Evolutionary conservation across 1,284 basidiomycete genomes (phyloP).

Genomic region (Pyrrhoderma lamaoense): DNA sequence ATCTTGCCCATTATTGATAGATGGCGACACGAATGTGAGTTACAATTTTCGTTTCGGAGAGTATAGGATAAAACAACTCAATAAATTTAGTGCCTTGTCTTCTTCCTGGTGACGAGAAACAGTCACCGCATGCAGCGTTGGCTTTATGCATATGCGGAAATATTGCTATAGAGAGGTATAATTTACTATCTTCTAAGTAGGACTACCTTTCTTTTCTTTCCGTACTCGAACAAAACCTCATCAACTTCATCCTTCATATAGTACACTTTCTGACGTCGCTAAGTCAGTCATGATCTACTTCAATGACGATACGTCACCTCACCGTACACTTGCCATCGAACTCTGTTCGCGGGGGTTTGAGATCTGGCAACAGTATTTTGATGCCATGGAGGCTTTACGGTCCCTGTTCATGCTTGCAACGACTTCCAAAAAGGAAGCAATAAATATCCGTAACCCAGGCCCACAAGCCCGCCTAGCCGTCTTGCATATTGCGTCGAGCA

Average conservation of each 20-base stretch:
- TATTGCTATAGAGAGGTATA: slow-evolving; percentile 78
- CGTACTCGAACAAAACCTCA: no score
- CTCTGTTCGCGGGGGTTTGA: slow-evolving; percentile 85
- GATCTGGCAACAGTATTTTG: slow-evolving; percentile 92
- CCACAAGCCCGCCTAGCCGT: slow-evolving; percentile 74
- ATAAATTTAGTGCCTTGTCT: slow-evolving; percentile 57
- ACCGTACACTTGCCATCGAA: slow-evolving; percentile 79
- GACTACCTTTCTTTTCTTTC: slow-evolving; percentile 15
- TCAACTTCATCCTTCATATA: slow-evolving; percentile 27
- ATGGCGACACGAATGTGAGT: slow-evolving; percentile 65
- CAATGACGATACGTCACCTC: slow-evolving; percentile 57
- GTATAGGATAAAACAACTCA: not conserved
- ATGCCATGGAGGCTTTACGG: slow-evolving; percentile 85
- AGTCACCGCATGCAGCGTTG: slow-evolving; percentile 49
- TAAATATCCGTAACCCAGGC: slow-evolving; percentile 53
- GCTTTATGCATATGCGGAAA: slow-evolving; percentile 79
- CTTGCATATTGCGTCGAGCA: slow-evolving; percentile 75
- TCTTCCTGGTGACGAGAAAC: slow-evolving; percentile 47
- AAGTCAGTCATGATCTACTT: slow-evolving; percentile 76
- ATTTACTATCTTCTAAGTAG: slow-evolving; percentile 66
- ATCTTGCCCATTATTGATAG: slow-evolving; percentile 51
- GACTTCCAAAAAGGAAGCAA: slow-evolving; percentile 57
- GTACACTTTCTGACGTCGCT: slow-evolving; percentile 76
- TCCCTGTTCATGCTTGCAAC: slow-evolving; percentile 81
- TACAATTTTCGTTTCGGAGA: not conserved